These are phyloP conservation scores for Dioscorea dumetorum DNA, from an alignment of 106 monocot genomes.

Conservation along the genomic window DNA sequence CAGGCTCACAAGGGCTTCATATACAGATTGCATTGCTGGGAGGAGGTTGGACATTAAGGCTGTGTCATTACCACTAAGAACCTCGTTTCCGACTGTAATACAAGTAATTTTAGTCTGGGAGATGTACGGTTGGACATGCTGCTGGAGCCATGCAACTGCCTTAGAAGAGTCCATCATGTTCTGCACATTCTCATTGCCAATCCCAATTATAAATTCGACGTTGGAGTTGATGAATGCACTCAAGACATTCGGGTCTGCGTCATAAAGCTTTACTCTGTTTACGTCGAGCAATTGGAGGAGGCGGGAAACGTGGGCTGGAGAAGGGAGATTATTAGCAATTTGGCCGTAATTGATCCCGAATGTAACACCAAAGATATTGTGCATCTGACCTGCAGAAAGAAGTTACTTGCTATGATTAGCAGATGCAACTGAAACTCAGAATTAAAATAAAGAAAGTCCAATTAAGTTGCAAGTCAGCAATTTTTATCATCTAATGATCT, in stretches of 20 bases:
- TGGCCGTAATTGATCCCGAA: constrained; percentile 70
- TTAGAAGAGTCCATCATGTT: constrained; percentile 21
- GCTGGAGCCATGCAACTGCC: constrained; percentile 41
- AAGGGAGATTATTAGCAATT: constrained; percentile 49
- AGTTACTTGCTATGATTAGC: too few species aligned
- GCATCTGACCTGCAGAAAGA: too few species aligned
- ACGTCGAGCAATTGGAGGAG: constrained; percentile 52
- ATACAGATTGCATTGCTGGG: constrained; percentile 50
- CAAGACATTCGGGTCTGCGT: constrained; percentile 37
- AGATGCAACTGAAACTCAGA: too few species aligned
- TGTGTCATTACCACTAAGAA: constrained; percentile 24
- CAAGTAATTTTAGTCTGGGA: constrained; percentile 41
- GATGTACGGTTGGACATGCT: constrained; percentile 48
- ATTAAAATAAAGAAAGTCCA: too few species aligned
- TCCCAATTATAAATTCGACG: constrained; percentile 44
- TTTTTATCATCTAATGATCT: too few species aligned
- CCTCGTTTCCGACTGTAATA: constrained; percentile 58
- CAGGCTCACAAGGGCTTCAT: constrained; percentile 30
- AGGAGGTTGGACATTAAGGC: constrained; percentile 42
- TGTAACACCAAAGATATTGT: too few species aligned
- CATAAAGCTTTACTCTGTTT: constrained; percentile 52
- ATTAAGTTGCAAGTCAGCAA: too few species aligned
- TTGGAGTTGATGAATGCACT: constrained; percentile 36
- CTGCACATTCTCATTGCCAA: constrained; percentile 32
- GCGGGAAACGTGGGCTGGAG: constrained; percentile 27